Conservation (phyloP, 78 protist genomes). For the Cavenderia fasciculata region DNA sequence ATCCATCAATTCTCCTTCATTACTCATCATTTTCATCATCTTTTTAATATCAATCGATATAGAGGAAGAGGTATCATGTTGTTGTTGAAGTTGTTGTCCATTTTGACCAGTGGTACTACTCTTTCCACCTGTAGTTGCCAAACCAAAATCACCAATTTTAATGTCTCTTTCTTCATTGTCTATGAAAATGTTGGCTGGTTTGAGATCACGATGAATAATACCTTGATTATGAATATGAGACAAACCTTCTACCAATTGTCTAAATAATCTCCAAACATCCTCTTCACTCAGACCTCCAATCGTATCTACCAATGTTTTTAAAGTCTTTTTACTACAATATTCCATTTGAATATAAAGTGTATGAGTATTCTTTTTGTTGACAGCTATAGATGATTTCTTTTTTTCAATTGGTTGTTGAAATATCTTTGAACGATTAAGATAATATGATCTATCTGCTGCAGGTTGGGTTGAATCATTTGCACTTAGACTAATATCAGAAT, state of each 20-base stretch:
- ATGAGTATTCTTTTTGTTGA: conserved; percentile 24
- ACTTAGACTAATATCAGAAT: too few species aligned
- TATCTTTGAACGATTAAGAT: too few species aligned
- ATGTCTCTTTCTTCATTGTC: conserved; percentile 67
- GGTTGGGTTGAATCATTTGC: too few species aligned
- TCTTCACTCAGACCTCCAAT: conserved; percentile 60
- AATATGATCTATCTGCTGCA: too few species aligned
- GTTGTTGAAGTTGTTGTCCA: background rate
- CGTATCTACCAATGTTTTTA: conserved; percentile 31
- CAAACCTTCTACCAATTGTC: conserved; percentile 84
- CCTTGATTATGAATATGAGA: conserved; percentile 81
- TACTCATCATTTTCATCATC: conserved; percentile 5
- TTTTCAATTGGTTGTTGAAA: too few species aligned
- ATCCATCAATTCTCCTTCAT: too few species aligned
- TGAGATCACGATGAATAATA: conserved; percentile 81
- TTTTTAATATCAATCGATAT: background rate
- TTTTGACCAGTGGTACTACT: too few species aligned
- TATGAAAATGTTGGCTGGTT: conserved; percentile 80
- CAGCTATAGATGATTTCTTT: background rate
- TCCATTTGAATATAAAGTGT: conserved; percentile 86
- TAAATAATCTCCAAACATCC: conserved; percentile 57
- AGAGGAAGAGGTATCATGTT: background rate
- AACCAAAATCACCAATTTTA: conserved; percentile 82
- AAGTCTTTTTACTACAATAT: conserved; percentile 76
- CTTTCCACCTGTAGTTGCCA: conserved; percentile 44